Base-by-base conservation (phyloP, 208 protist genomes). In the Leishmania lainsoni region DNA sequence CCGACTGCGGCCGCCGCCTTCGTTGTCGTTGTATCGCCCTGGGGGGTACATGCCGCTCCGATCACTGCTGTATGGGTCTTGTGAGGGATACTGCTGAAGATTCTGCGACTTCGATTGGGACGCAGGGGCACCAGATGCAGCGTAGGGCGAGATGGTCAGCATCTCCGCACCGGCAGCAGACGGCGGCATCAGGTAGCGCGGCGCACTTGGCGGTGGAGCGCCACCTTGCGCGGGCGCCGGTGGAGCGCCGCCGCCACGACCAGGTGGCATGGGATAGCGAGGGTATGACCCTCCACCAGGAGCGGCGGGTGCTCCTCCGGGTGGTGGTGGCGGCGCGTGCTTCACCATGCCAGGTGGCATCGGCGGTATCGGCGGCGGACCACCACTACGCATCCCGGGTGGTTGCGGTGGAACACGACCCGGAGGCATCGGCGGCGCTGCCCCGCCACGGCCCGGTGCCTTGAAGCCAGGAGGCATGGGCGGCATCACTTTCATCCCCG, bases 381-480 rank as follows among this genome's bases (percentile, higher is more conserved):
- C 68, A 73, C 68, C 39, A 49, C 39, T n/a, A 45, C 68, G 81
- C 79, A 91, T 86, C 32, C 81, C 81, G 16, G 78, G 74, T 71
- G 83, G 82, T 22, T 42, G 61, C 12, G 69, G 76, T 29, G 63
- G 79, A 48, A 63, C 78, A 76, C 86, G 78, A 63, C 84, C 85
- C 45, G 85, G 82, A 16, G 83, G 86, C 73, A 85, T 84, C 54
- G 87, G 89, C 63, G 42, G 68, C 68, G 68, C 68, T 52, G 68
- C 9, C 26, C 68, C 68, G 4, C 45, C 68, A 29, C 52, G 39
- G 20, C 68, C 68, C 26, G 68, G 68, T 16, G 42, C 68, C 26
- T 73, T 73, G 42, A 73, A 73, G 42, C 84, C 85, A n/a, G 88
- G 85, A 16, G 85, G 86, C 78, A 85, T 84, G 45, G 87, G 89